Evolutionary conservation across 345 rosid species (phyloP), one percentile per base, ranked within the genome.

Genomic region (Syzygium grande): DNA sequence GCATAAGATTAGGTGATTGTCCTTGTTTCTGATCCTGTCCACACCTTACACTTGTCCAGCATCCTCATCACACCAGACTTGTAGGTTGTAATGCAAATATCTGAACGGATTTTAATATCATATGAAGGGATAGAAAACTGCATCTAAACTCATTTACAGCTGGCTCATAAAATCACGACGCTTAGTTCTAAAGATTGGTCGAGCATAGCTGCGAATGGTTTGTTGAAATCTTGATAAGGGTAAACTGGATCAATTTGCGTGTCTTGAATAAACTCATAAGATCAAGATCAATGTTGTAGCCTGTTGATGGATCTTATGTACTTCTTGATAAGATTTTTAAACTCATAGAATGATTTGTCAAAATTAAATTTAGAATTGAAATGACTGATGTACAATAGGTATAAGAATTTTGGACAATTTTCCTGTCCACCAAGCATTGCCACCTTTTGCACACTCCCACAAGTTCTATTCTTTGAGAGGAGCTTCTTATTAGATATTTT

Each of bases 401-500:
- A 43, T 43, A 43, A 43, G 46, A 43, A 43, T 43, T 43, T 43
- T 43, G 46, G 46, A 43, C 46, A 43, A 43, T 43, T 43, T 43
- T 43, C 46, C 46, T 43, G 73, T n/a, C 38, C 34, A n/a, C 43
- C 11, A 21, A 11, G 51, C 52, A 63, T 63, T 63, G 38, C 38
- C 77, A 63, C 77, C 38, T 43, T 4, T 84, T 23, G 14, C 80
- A 15, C 52, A 85, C 91, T 90, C 41, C 41, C 21, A 25, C 9
- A 25, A 12, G 52, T 51, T 84, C 23, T 84, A 27, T 84, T 84
- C 56, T 51, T 38, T 52, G 11, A 84, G 56, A 46, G 56, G 34
- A 91, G 46, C 87, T 87, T 86, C 85, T 87, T 88, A 87, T 89
- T 83, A 86, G 38, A 91, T 56, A 52, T 83, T 51, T 88, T 93